Evolutionary conservation across 2,329 filamentous ascomycete genomes (phyloP), one percentile per base, ranked within the genome.

Genomic region (Coniochaeta sp.): DNA sequence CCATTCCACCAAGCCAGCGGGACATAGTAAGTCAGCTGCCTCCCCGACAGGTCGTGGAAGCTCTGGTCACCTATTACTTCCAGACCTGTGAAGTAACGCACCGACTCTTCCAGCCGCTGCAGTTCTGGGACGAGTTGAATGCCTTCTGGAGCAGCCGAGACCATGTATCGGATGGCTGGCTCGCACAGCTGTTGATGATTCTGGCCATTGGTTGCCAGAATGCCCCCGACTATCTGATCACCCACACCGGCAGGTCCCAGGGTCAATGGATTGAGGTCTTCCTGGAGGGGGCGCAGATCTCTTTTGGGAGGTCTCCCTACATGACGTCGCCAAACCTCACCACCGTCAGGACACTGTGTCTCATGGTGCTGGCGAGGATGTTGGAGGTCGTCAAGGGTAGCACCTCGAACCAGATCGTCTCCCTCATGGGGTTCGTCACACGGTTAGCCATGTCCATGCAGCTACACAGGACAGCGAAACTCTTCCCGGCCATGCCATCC

Each of bases 141-240:
- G 33, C 35, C 3, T 60, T 62, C 33, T 58, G 56, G 57, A 47
- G 57, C 26, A 50, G 56, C 30, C 52, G 49, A 16, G 52, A 53
- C 33, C 52, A 52, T 27, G 50, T 54, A 9, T 32, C 53, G 1
- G 58, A 63, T 22, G 58, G 51, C 26, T 61, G 58, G 60, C 55
- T 63, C 5, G 54, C 59, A 1, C 60, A 63, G 50, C 53, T 64
- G 8, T 60, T 57, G 32, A 61, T 63, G 58, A 50, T 63, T 38
- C 50, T 64, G 18, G 60, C 57, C 0, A 47, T 64, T 7, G 62
- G 61, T 1, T 58, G 55, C 16, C 57, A 58, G 10, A 48, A 56
- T 30, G 52, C 58, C n/a, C 52, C 57, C 9, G 24, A 51, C 9
- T 55, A 53, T 12, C 12, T 58, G 4, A 53, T 61, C 46, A 26